phyloP scores from a whole-genome alignment of 2,329 filamentous ascomycete species.

The Lanzia echinophila region DNA sequence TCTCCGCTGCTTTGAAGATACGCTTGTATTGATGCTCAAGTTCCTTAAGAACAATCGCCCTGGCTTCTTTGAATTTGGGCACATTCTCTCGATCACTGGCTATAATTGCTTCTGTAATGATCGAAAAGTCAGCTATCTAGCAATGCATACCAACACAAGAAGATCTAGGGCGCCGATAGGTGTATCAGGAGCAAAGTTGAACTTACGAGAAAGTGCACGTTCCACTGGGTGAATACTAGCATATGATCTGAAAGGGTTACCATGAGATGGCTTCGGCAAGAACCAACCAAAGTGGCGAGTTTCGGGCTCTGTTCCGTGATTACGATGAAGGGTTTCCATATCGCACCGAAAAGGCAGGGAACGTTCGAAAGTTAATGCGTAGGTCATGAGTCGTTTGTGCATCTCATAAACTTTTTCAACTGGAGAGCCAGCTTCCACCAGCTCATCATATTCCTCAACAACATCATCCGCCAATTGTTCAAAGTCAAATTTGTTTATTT shows the following conservation, averaged over 20 bases:
- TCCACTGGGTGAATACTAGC: conserved; percentile 4
- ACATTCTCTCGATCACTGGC: conserved; percentile 2
- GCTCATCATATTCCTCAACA: neutral
- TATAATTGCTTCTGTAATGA: neutral
- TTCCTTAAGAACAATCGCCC: neutral
- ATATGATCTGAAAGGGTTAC: conserved; percentile 4
- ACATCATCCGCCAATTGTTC: neutral
- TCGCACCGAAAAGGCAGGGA: neutral
- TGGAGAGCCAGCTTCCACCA: neutral
- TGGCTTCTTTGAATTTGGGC: conserved; percentile 1
- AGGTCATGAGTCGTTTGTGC: neutral
- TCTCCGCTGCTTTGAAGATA: conserved; percentile 2
- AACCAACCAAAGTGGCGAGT: conserved; percentile 6
- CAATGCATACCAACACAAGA: neutral
- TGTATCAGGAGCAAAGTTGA: neutral
- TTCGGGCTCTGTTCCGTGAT: neutral
- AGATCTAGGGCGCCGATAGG: neutral
- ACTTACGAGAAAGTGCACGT: conserved; percentile 4
- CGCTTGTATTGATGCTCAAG: conserved; percentile 10
- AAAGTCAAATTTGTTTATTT: neutral
- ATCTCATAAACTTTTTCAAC: conserved; percentile 5
- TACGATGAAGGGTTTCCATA: neutral
- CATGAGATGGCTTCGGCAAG: neutral
- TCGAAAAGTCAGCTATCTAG: neutral
- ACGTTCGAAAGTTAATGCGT: neutral